A percentile compares a stretch with the other conserved stretches of the same genome.
Conservation (phyloP, 352 stramenopile genomes). For the Thraustochytrium sp. region DNA sequence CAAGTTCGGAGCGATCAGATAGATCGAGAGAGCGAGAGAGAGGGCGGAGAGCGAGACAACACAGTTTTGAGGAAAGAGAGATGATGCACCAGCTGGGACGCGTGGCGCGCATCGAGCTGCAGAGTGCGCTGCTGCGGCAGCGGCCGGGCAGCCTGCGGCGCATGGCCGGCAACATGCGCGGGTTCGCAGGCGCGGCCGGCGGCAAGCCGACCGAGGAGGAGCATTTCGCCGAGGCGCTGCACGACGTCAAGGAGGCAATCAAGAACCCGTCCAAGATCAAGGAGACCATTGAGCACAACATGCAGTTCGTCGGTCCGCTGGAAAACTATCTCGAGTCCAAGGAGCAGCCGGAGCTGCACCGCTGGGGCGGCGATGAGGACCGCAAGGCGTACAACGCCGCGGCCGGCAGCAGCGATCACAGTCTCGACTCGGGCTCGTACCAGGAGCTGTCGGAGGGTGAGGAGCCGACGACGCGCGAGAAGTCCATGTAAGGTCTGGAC, state of each 20-base stretch:
- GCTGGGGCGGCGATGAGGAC: not conserved
- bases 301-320: not conserved
- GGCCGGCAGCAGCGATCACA: not conserved
- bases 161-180: not conserved
- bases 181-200: not conserved
- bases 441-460: not conserved
- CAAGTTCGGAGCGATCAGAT: not conserved
- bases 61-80: not conserved
- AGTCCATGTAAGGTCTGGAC: too few species aligned
- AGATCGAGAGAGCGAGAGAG: not conserved
- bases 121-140: not conserved
- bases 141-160: not conserved
- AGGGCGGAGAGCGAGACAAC: not conserved
- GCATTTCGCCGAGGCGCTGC: not conserved
- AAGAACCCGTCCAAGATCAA: not conserved
- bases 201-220: not conserved
- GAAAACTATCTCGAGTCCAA: constrained; percentile 3
- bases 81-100: not conserved
- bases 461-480: not conserved
- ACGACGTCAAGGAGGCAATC: not conserved
- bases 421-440: not conserved
- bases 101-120: not conserved
- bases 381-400: constrained; percentile 5
- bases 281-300: not conserved
- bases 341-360: not conserved